Evolutionary conservation across 2,329 filamentous ascomycete genomes (phyloP), one percentile per base, ranked within the genome.

Genomic region (Daldinia sp.): DNA sequence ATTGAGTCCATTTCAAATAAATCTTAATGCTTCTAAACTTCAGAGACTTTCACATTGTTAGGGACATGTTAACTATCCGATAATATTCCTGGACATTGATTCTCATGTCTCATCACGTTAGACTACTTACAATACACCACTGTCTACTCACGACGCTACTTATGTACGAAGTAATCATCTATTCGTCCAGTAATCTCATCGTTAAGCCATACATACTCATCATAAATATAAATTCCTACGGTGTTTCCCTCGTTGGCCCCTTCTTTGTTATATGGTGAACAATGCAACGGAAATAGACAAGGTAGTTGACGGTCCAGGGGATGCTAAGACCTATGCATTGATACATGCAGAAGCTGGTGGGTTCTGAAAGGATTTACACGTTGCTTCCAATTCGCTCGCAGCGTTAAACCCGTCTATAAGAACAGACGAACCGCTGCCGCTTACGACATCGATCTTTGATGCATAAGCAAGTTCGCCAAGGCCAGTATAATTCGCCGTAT

Each of bases 381-480:
- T 82, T 7, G 81, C 82, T 2, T 80, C 81, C 12, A 88, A 70
- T 9, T 79, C 78, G 28, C 80, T 79, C 15, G 82, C 82, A 28
- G 81, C 79, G 72, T 86, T 87, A 78, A 88, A 88, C 51, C 78
- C 78, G 67, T 87, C 85, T 4, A 77, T 77, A 62, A 80, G 75
- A 39, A 78, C 77, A 10, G 78, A 72, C 15, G 73, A 66, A 9
- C 74, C 79, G 10, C 72, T 75, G 18, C 81, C 84, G 48, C 80
- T 83, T 20, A 79, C 78, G 46, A 87, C 77, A 60, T 85, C 84
- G 46, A 87, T 75, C 60, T 79, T 81, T 12, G 84, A 81, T 67
- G 85, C 79, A 67, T 81, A 81, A 42, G 81, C 82, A 44, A 82
- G 68, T 2, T 80, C 81, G 0, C 85, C 85, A 1, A 82, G 75